Evolutionary conservation across 306 rosid genomes (phyloP).

Genomic region (Vicia faba): DNA sequence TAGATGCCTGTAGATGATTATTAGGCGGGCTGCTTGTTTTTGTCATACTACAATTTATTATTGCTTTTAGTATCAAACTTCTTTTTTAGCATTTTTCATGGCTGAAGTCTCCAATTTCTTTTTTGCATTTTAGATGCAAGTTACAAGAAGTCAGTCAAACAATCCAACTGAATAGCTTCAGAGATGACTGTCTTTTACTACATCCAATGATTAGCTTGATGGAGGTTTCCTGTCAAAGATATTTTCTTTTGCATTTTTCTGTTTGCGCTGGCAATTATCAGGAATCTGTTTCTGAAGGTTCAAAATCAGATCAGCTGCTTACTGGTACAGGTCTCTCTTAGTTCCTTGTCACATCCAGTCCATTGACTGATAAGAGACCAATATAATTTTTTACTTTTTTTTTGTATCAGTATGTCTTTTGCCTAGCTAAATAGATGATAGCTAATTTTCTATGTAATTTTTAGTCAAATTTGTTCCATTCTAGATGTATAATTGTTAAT

Average conservation of each 20-base stretch:
- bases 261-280: constrained; percentile 33
- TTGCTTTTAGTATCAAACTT: constrained; percentile 23
- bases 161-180: constrained; percentile 35
- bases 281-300: constrained; percentile 43
- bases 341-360: constrained; percentile 29
- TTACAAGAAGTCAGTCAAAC: constrained; percentile 14
- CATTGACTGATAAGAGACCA: constrained; percentile 34
- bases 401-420: constrained; percentile 34
- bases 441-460: constrained; percentile 39
- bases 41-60: constrained; percentile 19
- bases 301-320: constrained; percentile 44
- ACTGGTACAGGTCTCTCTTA: constrained; percentile 59
- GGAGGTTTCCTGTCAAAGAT: constrained; percentile 35
- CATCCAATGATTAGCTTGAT: constrained; percentile 34
- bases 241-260: constrained; percentile 7
- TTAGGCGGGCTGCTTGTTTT: constrained; percentile 10
- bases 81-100: constrained; percentile 32
- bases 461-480: constrained; percentile 28
- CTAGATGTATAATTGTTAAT: constrained; percentile 32
- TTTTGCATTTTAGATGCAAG: constrained; percentile 27
- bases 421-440: constrained; percentile 35
- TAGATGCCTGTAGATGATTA: constrained; percentile 6
- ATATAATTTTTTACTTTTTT: constrained; percentile 39
- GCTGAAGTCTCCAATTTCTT: constrained; percentile 32
- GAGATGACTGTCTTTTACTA: constrained; percentile 36